phyloP scores from a whole-genome alignment of 2,329 filamentous ascomycete species.

The Cadophora malorum region DNA sequence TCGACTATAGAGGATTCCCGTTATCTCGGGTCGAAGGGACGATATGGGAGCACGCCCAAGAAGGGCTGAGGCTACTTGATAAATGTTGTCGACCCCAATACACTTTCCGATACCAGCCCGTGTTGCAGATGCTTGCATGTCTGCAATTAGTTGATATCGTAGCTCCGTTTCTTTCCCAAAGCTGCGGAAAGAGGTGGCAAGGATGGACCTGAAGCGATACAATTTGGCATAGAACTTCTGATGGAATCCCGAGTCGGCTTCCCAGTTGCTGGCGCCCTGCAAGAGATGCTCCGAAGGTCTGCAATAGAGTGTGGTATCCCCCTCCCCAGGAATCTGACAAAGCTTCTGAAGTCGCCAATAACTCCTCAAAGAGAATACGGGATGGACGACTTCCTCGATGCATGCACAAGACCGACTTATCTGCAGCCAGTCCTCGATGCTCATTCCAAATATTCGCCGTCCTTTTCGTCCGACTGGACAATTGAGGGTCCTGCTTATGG shows the following conservation, averaged over 20 bases:
- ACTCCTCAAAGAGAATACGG: slow-evolving; percentile 30
- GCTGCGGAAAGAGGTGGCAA: slow-evolving; percentile 35
- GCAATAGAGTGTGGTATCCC: slow-evolving; percentile 38
- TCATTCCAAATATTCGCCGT: slow-evolving; percentile 38
- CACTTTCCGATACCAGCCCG: slow-evolving; percentile 44
- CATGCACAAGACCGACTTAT: slow-evolving; percentile 44
- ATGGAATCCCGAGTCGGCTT: slow-evolving; percentile 41
- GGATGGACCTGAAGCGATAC: slow-evolving; percentile 41
- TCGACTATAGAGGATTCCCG: slow-evolving; percentile 41
- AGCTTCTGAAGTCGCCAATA: slow-evolving; percentile 29
- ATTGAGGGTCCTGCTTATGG: slow-evolving; percentile 33
- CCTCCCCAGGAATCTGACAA: slow-evolving; percentile 35
- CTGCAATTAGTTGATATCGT: slow-evolving; percentile 44
- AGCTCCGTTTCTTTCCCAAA: slow-evolving; percentile 43
- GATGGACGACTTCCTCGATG: slow-evolving; percentile 45
- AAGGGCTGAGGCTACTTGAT: slow-evolving; percentile 44
- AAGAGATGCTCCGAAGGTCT: slow-evolving; percentile 43
- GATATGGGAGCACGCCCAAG: slow-evolving; percentile 44
- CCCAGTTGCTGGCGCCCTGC: slow-evolving; percentile 43
- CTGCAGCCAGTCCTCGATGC: slow-evolving; percentile 42
- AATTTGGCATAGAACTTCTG: slow-evolving; percentile 42
- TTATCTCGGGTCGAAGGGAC: slow-evolving; percentile 37
- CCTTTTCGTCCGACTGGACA: slow-evolving; percentile 43
- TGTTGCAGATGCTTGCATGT: slow-evolving; percentile 45
- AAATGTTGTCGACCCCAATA: slow-evolving; percentile 42